Percentiles rank a stretch among this genome's conserved stretches.
Evolutionary conservation across 2,329 filamentous ascomycete species (phyloP).

Genomic region (Neofusicoccum umdonicola): DNA sequence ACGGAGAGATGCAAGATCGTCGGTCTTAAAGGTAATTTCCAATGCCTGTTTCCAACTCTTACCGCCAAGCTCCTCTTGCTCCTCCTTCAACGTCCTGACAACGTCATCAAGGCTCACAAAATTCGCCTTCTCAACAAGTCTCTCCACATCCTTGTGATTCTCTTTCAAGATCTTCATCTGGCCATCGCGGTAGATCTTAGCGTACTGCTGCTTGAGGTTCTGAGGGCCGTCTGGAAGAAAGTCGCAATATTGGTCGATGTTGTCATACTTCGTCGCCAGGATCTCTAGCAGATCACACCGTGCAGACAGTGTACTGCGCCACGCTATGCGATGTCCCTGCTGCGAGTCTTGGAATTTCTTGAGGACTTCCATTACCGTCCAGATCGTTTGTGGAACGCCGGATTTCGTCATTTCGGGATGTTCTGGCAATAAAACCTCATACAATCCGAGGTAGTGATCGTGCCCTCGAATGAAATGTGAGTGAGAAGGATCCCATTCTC

Average conservation of each 20-base stretch:
- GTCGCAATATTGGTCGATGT: slow-evolving; percentile 13
- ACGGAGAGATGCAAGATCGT: slow-evolving; percentile 2
- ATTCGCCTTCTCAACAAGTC: not conserved
- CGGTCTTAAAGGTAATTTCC: slow-evolving; percentile 1
- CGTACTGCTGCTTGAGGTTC: slow-evolving; percentile 35
- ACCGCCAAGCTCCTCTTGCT: not conserved
- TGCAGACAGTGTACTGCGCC: slow-evolving; percentile 17
- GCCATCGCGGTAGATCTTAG: slow-evolving; percentile 37
- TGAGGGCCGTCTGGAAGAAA: slow-evolving; percentile 25
- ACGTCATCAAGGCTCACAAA: slow-evolving; percentile 8
- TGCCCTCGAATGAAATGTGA: slow-evolving; percentile 33
- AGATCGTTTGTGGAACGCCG: slow-evolving; percentile 34
- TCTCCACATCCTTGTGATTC: slow-evolving; percentile 1
- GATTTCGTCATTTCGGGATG: slow-evolving; percentile 30
- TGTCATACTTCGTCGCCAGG: slow-evolving; percentile 31
- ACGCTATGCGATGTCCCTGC: slow-evolving; percentile 16
- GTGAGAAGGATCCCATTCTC: slow-evolving; percentile 12
- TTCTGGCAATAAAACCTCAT: slow-evolving; percentile 20
- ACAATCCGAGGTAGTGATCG: slow-evolving; percentile 33
- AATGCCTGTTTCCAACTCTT: not conserved
- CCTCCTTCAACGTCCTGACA: not conserved
- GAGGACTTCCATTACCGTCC: slow-evolving; percentile 32
- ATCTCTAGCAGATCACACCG: slow-evolving; percentile 18
- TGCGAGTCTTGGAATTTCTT: slow-evolving; percentile 8
- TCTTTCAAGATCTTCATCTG: slow-evolving; percentile 32